Base-by-base conservation (phyloP, 2,329 filamentous ascomycete genomes). In the Stachybotrys elegans region DNA sequence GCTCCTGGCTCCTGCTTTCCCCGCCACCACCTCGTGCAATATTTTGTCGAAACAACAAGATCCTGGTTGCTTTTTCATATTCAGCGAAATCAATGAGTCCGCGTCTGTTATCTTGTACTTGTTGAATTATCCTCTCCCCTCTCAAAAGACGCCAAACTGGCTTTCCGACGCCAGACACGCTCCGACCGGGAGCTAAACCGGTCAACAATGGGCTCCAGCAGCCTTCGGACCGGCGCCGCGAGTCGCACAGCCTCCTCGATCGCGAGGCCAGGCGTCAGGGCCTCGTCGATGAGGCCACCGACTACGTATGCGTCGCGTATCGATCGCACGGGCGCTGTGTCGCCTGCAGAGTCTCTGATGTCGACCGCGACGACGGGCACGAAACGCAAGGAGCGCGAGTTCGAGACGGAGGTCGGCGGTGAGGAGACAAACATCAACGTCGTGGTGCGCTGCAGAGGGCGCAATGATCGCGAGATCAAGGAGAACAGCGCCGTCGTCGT, bases 361-460 rank as follows among this genome's bases (percentile, higher is more conserved):
- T 74, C 77, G 42, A 85, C 86, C 4, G 66, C 78, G 22, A 73
- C 75, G 40, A 66, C 76, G 23, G 79, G 82, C 20, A 76, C 73
- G 36, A 95, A 96, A 72, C 83, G 91, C 58, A 95, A 95, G 65
- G 88, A 93, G 55, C 80, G 88, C 58, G 88, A 94, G 29, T 92
- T 84, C 59, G 91, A 92, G 36, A 65, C 77, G 6, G 81, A 87
- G 23, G 43, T 50, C 2, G 67, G 68, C 44, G 78, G 78, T 42
- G 84, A 91, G 56, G 90, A 95, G 65, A 97, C 92, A 7, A 98
- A 96, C 62, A 98, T 98, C 67, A 93, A 94, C 62, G 93, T 98
- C 38, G 91, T 97, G 25, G 94, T 98, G 46, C 80, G 93, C 51
- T 98, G 92, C 69, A 81, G 93, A 54, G 93, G 92, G 5, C 85